Conservation (phyloP, 352 stramenopile genomes). For the Globisporangium orthogonon region DNA sequence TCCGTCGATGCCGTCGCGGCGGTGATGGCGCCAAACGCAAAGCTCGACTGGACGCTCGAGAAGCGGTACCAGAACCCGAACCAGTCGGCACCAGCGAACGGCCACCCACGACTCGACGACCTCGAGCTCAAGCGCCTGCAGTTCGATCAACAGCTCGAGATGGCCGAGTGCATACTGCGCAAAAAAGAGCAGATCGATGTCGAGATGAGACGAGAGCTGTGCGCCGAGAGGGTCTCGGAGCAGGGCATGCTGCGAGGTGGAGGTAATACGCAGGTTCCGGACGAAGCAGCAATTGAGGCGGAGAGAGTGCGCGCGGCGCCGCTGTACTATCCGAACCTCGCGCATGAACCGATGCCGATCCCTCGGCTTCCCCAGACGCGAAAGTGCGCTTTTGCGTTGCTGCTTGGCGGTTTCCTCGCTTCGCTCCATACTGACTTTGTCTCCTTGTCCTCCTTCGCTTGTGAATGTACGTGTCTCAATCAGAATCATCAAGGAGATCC, state of each 20-base stretch:
- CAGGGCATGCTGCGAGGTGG: background rate
- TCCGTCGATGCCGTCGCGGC: slow-evolving; percentile 28
- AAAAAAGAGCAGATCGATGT: slow-evolving; percentile 27
- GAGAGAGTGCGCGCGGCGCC: slow-evolving; percentile 14
- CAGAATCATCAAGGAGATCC: slow-evolving; percentile 58
- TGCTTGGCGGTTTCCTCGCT: background rate
- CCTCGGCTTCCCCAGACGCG: slow-evolving; percentile 47
- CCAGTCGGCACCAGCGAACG: slow-evolving; percentile 17
- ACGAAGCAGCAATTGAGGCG: slow-evolving; percentile 12
- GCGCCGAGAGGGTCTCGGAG: background rate
- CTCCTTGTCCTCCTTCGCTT: no score
- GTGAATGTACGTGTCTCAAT: no score
- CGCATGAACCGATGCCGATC: slow-evolving; percentile 32
- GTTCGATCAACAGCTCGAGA: slow-evolving; percentile 59
- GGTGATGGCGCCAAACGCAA: slow-evolving; percentile 24
- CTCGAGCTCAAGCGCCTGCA: slow-evolving; percentile 21
- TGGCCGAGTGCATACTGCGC: slow-evolving; percentile 42
- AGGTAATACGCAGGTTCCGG: background rate
- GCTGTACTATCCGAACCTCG: slow-evolving; percentile 22
- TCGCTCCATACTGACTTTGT: background rate
- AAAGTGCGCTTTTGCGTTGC: slow-evolving; percentile 28
- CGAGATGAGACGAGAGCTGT: slow-evolving; percentile 10
- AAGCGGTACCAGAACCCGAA: slow-evolving; percentile 27
- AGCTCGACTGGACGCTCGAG: slow-evolving; percentile 50
- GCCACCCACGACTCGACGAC: slow-evolving; percentile 18